Evolutionary conservation across 2,329 filamentous ascomycete species (phyloP).

Genomic region (Chaetomiaceae sp.): DNA sequence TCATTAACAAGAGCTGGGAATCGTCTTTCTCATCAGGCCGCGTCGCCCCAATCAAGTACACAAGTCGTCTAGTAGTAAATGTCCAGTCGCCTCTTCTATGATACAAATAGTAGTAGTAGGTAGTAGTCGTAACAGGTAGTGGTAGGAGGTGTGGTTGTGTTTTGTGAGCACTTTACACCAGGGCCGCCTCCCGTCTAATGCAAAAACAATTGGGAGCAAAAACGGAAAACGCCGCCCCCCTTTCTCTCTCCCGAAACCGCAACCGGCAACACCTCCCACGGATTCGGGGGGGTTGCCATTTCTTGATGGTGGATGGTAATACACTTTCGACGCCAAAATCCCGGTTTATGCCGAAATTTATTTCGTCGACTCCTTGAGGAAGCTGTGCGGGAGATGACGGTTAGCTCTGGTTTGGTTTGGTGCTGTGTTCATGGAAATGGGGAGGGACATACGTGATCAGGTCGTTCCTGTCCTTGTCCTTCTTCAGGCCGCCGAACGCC

Average conservation of each 20-base stretch:
- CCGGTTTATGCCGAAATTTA: conserved; percentile 6
- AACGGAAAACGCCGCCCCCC: conserved; percentile 8
- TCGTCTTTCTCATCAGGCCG: conserved; percentile 13
- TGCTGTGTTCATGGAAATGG: no score
- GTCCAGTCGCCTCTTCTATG: conserved; percentile 25
- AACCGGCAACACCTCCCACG: not conserved
- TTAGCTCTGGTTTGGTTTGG: no score
- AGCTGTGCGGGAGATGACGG: no score
- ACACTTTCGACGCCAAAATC: conserved; percentile 8
- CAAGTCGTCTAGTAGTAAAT: conserved; percentile 24
- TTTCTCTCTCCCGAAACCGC: not conserved
- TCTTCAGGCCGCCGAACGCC: conserved; percentile 99
- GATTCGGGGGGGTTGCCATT: not conserved
- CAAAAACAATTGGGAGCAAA: conserved; percentile 16
- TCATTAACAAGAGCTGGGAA: conserved; percentile 10
- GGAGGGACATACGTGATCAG: conserved; percentile 91
- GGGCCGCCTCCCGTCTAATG: conserved; percentile 30
- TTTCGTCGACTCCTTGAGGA: conserved; percentile 17
- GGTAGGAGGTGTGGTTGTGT: no score
- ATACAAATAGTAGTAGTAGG: conserved; percentile 21
- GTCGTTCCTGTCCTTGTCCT: conserved; percentile 98
- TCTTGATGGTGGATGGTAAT: conserved; percentile 3
- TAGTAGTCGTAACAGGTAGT: no score
- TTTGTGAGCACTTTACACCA: conserved; percentile 11
- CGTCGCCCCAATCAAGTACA: conserved; percentile 14